Evolutionary conservation across 2,329 filamentous ascomycete genomes (phyloP).

Genomic region (Grosmannia huntii): DNA sequence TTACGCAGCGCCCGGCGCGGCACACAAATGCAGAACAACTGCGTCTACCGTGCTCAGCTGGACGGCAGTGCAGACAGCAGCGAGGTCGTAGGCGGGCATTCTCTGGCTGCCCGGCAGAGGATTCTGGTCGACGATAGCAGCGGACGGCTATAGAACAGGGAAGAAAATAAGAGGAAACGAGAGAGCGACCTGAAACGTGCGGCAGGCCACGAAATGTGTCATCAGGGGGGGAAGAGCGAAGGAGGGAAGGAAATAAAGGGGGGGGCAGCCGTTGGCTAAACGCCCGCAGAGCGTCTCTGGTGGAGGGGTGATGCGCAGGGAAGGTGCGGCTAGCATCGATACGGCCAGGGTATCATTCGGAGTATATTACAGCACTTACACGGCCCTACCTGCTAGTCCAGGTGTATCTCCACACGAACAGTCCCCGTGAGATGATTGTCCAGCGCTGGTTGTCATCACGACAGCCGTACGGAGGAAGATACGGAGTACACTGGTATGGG

Average conservation of each 20-base stretch:
- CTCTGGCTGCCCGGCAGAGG: neutral
- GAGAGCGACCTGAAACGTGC: neutral
- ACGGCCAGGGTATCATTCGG: neutral
- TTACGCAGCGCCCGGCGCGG: neutral
- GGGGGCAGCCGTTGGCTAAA: neutral
- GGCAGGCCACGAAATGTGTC: neutral
- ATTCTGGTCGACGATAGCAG: neutral
- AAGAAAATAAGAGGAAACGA: neutral
- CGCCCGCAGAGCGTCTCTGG: neutral
- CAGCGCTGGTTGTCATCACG: neutral
- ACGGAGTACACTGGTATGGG: neutral
- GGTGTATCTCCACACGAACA: neutral
- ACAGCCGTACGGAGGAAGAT: neutral
- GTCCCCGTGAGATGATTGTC: neutral
- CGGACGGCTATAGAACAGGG: neutral
- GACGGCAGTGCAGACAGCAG: neutral
- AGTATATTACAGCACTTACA: neutral
- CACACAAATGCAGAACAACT: neutral
- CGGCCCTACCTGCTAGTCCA: neutral
- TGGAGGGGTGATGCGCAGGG: neutral
- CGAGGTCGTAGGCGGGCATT: neutral
- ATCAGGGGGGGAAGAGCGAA: neutral
- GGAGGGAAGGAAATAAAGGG: neutral
- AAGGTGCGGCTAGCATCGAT: neutral
- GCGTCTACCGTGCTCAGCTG: neutral